Evolutionary conservation across 2,329 filamentous ascomycete species (phyloP), one percentile per base, ranked within the genome.

Genomic region (Esteya vermicola): DNA sequence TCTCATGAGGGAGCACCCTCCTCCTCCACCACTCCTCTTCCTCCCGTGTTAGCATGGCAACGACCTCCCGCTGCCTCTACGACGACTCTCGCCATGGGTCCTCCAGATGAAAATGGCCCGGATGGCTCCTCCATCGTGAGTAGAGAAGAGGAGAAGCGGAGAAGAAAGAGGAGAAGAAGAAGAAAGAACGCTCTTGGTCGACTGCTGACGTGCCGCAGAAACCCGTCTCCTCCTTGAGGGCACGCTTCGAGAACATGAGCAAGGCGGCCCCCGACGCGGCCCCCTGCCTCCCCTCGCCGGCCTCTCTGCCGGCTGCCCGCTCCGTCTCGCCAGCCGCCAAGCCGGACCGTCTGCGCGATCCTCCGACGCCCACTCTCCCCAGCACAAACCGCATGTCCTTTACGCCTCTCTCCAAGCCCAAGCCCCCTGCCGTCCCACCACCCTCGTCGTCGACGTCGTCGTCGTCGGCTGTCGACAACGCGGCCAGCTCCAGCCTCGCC

Each of bases 221-320:
- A 63, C 82, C 85, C 21, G 83, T 91, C 38, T 91, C 84, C 38
- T 88, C 83, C 38, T 66, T 91, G 45, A 72, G 79, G 45, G 84
- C 81, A 47, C 78, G 82, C 51, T 91, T 89, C 57, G 84, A 91
- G 64, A 85, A 80, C 54, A 76, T 89, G 64, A 66, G 70, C 48
- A 72, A 67, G 54, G 47, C 57, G 40, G 62, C 62, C 41, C 57
- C 63, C 44, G 57, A 43, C 12, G n/a, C 33, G 18, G 22, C 26
- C 21, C 8, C 25, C 22, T 36, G 10, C 38, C 39, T n/a, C 27
- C 50, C 14, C 14, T 38, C 36, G 19, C 14, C 44, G 1, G 35
- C 43, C 4, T 37, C 28, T 4, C 52, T 50, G 34, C 45, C 51
- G 21, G 43, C 54, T 21, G 39, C 47, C 54, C 63, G 41, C 54